Evolutionary conservation across 768 basidiomycete species (phyloP).

Genomic region (Arthromyces matolae): DNA sequence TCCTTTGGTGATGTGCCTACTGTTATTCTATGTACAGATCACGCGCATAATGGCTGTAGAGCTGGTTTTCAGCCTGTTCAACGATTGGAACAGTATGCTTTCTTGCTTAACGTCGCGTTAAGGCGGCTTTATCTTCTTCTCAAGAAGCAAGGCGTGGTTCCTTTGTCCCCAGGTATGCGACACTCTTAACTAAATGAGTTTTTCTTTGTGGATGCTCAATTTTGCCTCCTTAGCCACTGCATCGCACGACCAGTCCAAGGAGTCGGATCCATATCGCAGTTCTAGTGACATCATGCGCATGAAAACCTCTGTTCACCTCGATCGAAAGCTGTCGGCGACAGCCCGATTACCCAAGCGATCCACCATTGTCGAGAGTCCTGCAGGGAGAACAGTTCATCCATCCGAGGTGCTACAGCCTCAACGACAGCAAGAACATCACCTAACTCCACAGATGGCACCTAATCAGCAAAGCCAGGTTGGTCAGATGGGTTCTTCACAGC

Average conservation of each 20-base stretch:
- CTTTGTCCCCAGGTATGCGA: slow-evolving; percentile 67
- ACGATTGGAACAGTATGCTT: slow-evolving; percentile 95
- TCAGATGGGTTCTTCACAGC: slow-evolving; percentile 31
- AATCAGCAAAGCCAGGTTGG: slow-evolving; percentile 33
- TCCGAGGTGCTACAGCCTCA: slow-evolving; percentile 53
- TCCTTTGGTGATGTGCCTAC: slow-evolving; percentile 74
- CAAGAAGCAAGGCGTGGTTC: slow-evolving; percentile 87
- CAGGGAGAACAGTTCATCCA: slow-evolving; percentile 80
- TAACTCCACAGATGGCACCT: slow-evolving; percentile 25
- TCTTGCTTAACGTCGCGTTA: slow-evolving; percentile 92
- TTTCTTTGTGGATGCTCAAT: no score
- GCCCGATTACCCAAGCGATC: slow-evolving; percentile 90
- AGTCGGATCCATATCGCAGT: slow-evolving; percentile 79
- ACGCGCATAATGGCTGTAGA: slow-evolving; percentile 63
- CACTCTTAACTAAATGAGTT: no score
- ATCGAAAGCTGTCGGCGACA: slow-evolving; percentile 92
- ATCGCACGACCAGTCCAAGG: slow-evolving; percentile 30
- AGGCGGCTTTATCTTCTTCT: slow-evolving; percentile 83
- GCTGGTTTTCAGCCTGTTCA: slow-evolving; percentile 88
- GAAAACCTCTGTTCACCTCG: slow-evolving; percentile 83
- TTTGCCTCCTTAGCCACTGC: slow-evolving; percentile 21
- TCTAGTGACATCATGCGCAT: slow-evolving; percentile 90
- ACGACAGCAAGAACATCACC: slow-evolving; percentile 40
- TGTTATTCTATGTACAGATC: slow-evolving; percentile 73
- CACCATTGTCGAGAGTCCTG: slow-evolving; percentile 92